Base-by-base conservation (phyloP, 192 early-diverging fungal genomes). In the Entomortierella lignicola region DNA sequence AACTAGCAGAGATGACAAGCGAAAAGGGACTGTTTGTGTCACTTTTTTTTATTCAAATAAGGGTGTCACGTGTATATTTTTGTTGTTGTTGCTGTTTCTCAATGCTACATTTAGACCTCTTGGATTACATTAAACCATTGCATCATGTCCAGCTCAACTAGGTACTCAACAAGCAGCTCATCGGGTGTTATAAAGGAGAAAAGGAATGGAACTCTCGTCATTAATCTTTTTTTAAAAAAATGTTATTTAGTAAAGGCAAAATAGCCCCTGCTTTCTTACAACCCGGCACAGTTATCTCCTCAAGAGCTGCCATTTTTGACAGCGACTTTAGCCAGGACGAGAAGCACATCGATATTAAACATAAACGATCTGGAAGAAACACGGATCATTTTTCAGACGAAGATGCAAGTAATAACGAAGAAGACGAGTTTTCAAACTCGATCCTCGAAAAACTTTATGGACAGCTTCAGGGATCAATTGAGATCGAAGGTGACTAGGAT, bases 241-340 rank as follows among this genome's bases (percentile, higher is more conserved):
- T 21, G 23, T 29, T 23, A 27, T 25, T 47, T 47, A 29, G 29
- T 17, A 60, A 60, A 37, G 55, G 50, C 17, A 72, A 65, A 23
- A 25, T 20, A 23, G 62, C 53, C n/a, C 71, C 62, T 26, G 53
- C 66, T 18, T 77, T 69, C 50, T 25, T 77, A 4, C 73, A 77
- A 18, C 73, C 73, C 21, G 69, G 69, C 50, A 77, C 66, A 18
- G 61, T 64, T 1, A 52, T 62, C 25, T 64, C 73, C 0, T 77
- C 73, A 32, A 31, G 73, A 20, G 73, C 66, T 11, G 59, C 65
- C 25, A 77, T 77, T 53, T 77, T 77, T 64, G 55, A 57, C 8
- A 60, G 64, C 48, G 29, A 44, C 18, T 68, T 61, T 34, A 30
- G 51, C 10, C 11, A 50, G 27, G 13, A 43, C 20, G 21, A 2